Percentiles rank a stretch among this genome's conserved stretches.
Conservation (phyloP, 257 asterid genomes). For the Parsonsia alboflavescens region DNA sequence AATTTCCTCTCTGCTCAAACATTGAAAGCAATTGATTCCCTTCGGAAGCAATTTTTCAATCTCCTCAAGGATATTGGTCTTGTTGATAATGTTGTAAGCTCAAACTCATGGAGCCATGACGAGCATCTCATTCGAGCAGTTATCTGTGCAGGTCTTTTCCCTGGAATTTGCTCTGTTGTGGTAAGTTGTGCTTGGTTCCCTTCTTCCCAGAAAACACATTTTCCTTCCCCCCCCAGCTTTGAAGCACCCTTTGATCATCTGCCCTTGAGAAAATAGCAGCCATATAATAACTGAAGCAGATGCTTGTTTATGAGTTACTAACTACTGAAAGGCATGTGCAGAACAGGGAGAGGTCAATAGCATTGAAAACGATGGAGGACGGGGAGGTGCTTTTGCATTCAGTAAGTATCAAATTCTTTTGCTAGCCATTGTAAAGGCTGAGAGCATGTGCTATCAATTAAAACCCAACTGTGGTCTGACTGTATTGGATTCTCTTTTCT, state of each 20-base stretch:
- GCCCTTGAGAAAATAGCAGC: not conserved
- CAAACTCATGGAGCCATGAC: slow-evolving; percentile 71
- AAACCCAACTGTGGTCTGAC: not conserved
- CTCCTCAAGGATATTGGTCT: slow-evolving; percentile 73
- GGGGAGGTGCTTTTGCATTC: slow-evolving; percentile 82
- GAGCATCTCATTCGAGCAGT: slow-evolving; percentile 73
- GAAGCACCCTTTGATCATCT: not conserved
- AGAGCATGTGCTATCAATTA: not conserved
- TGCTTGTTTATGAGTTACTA: not conserved
- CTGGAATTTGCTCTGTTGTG: slow-evolving; percentile 92
- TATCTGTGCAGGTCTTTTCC: slow-evolving; percentile 85
- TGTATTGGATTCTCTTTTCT: not conserved
- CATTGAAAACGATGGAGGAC: slow-evolving; percentile 91
- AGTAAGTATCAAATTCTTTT: slow-evolving; percentile 38
- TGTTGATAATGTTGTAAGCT: slow-evolving; percentile 54
- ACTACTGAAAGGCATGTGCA: slow-evolving; percentile 36
- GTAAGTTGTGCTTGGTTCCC: slow-evolving; percentile 39
- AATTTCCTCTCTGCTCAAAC: slow-evolving; percentile 91
- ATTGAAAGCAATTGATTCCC: slow-evolving; percentile 85
- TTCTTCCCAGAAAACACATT: not conserved
- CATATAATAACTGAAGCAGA: too few relatives aligned
- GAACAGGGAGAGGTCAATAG: slow-evolving; percentile 89
- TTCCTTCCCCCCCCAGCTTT: not conserved
- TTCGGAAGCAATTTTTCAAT: slow-evolving; percentile 65
- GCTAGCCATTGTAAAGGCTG: not conserved